phyloP scores from a whole-genome alignment of 371 early-diverging fungal genomes.

The Choanephora cucurbitarum region DNA sequence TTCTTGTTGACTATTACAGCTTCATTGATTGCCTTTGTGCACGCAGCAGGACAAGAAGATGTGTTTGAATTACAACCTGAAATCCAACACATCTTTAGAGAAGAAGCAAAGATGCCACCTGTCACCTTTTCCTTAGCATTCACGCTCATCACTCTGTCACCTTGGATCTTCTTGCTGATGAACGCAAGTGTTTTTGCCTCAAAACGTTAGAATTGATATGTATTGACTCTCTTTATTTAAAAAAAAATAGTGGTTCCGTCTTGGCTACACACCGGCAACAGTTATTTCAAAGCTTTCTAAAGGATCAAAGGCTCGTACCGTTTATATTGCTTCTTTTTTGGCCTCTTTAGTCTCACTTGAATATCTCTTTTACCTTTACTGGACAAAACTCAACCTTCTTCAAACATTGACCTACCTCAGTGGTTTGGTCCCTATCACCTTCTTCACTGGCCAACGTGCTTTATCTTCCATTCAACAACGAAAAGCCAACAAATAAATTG shows the following conservation, averaged over 20 bases:
- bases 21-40: slow-evolving; percentile 10
- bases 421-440: slow-evolving; percentile 53
- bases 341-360: slow-evolving; percentile 58
- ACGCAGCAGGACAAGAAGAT: slow-evolving; percentile 50
- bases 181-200: slow-evolving; percentile 57
- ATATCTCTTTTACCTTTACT: slow-evolving; percentile 68
- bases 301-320: slow-evolving; percentile 30
- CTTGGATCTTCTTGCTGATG: slow-evolving; percentile 62
- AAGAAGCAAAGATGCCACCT: slow-evolving; percentile 64
- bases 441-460: slow-evolving; percentile 63
- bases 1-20: slow-evolving; percentile 1
- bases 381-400: slow-evolving; percentile 70
- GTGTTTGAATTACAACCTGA: slow-evolving; percentile 58
- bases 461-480: slow-evolving; percentile 46
- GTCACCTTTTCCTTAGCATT: slow-evolving; percentile 59
- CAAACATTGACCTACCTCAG: slow-evolving; percentile 68
- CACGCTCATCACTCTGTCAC: slow-evolving; percentile 58
- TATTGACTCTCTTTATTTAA: not conserved
- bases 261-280: slow-evolving; percentile 55
- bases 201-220: not conserved
- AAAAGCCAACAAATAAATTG: slow-evolving; percentile 25
- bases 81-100: slow-evolving; percentile 70
- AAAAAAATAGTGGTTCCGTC: slow-evolving; percentile 54
- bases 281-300: slow-evolving; percentile 29
- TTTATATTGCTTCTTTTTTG: slow-evolving; percentile 59